Conservation (phyloP, 306 rosid species). For the Trichosanthes cucumerina region DNA sequence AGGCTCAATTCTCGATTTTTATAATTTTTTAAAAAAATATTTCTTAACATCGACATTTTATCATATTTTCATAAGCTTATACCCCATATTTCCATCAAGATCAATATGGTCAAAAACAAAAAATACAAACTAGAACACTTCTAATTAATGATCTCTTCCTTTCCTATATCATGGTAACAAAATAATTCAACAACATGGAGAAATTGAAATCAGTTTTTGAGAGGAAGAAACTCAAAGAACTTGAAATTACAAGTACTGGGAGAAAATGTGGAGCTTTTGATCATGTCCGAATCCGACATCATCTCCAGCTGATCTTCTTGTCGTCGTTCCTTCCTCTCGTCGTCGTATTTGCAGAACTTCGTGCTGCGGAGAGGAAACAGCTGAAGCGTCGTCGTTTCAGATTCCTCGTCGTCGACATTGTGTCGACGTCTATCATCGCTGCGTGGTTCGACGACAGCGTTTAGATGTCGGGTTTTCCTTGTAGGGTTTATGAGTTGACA, state of each 20-base stretch:
- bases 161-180: not conserved
- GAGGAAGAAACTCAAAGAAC: conserved; percentile 19
- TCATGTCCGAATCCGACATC: not conserved
- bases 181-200: not conserved
- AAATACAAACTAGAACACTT: not conserved
- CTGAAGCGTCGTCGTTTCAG: conserved; percentile 1
- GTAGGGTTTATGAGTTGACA: conserved; percentile 8
- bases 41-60: too few relatives aligned
- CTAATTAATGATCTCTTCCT: not conserved
- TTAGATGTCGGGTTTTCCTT: not conserved
- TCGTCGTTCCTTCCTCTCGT: not conserved
- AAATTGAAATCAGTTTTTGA: conserved; percentile 1
- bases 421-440: not conserved
- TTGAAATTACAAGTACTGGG: not conserved
- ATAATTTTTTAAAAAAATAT: too few relatives aligned
- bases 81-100: not conserved
- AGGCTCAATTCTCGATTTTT: too few relatives aligned
- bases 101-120: not conserved
- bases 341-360: not conserved
- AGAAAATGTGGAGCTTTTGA: not conserved
- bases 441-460: not conserved
- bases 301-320: not conserved
- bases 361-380: conserved; percentile 12
- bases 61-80: too few relatives aligned
- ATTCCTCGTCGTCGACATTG: not conserved